These are phyloP conservation scores for Cronartium ribicola DNA, from an alignment of 1,284 basidiomycete species.

Conservation along the genomic window DNA sequence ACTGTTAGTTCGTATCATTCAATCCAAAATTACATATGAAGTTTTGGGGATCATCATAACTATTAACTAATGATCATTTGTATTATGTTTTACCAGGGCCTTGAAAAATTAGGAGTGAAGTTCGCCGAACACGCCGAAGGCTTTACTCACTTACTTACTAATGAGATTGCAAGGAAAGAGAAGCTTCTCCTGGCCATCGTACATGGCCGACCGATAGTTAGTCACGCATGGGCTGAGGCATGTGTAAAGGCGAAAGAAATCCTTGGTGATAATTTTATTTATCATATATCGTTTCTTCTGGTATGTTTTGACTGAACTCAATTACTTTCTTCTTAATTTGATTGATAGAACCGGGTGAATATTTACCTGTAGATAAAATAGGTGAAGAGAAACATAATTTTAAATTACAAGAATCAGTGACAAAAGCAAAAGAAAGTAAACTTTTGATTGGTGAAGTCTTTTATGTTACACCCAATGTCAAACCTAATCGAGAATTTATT, in stretches of 20 bases:
- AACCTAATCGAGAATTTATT: slow-evolving; percentile 11
- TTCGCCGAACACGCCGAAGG: slow-evolving; percentile 12
- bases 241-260: slow-evolving; percentile 8
- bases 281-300: background rate
- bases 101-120: slow-evolving; percentile 19
- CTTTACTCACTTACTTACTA: slow-evolving; percentile 25
- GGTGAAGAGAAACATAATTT: slow-evolving; percentile 23
- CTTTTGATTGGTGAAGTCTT: slow-evolving; percentile 7
- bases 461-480: slow-evolving; percentile 14
- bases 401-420: slow-evolving; percentile 10
- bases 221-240: slow-evolving; percentile 30
- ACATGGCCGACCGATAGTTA: slow-evolving; percentile 12
- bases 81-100: slow-evolving; percentile 10
- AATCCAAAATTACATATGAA: background rate
- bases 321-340: background rate
- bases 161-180: slow-evolving; percentile 19
- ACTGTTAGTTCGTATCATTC: background rate
- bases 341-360: slow-evolving; percentile 15
- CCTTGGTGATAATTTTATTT: slow-evolving; percentile 2
- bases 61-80: background rate
- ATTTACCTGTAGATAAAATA: slow-evolving; percentile 11
- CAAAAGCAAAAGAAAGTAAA: slow-evolving; percentile 1
- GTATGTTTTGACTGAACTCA: background rate
- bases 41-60: background rate
- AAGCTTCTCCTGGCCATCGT: slow-evolving; percentile 28